Evolutionary conservation across 148 eudicot genomes (phyloP), one percentile per base, ranked within the genome.

Genomic region (Persicaria maculosa): DNA sequence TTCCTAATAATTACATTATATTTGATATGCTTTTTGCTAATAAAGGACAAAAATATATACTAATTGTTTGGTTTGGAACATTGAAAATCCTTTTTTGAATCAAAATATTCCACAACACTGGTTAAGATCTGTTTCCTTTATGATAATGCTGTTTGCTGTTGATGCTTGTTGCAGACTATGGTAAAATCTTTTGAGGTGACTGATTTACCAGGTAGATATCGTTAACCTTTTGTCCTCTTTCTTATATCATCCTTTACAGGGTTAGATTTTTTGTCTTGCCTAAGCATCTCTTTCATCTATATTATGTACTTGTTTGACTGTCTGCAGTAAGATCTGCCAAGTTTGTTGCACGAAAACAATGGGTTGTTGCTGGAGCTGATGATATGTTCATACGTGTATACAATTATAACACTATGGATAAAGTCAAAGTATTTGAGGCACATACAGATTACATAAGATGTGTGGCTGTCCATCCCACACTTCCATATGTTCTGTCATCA

Each of bases 401-500:
- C 81, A 81, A 86, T 72, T 88, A 86, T 82, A 83, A 88, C 73
- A 86, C 92, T 15, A 83, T 68, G 82, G 90, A 88, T 75, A 88
- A 88, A 72, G 79, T 88, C 47, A 88, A 83, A 77, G 87, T 84
- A 47, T 83, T 86, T 71, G 92, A 88, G 82, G 92, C 90, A 17
- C 92, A 88, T 77, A 85, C 88, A 1, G 98, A 93, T 82, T 93
- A 75, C 74, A 86, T 93, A 46, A 85, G 98, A 80, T 85, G 84
- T 78, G 80, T 93, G 61, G 88, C 90, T 45, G 92, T 90, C 69
- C 98, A 93, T 77, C 96, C 98, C 4, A 85, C 88, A 16, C 90
- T 87, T 44, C 87, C 98, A 1, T 89, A 82, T 72, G 87, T 93
- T 61, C 77, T 93, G 50, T 86, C 98, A 65, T 75, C 93, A 6